A percentile compares a stretch with the other conserved stretches of the same genome.
phyloP scores from a whole-genome alignment of 2,329 filamentous ascomycete genomes.

The Aspergillus tubingensis region DNA sequence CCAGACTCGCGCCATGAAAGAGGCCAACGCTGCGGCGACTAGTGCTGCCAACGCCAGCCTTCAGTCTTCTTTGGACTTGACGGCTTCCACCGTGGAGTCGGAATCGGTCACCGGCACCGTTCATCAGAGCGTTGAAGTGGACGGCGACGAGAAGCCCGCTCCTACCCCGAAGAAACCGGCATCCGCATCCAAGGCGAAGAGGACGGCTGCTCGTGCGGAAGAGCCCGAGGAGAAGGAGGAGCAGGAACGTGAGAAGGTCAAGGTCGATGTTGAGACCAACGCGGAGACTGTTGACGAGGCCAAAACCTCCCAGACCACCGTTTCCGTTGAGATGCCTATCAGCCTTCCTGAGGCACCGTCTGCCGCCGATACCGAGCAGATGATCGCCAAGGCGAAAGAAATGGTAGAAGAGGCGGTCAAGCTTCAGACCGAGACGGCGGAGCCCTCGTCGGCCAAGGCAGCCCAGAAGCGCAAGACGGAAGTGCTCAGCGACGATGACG shows the following conservation, averaged over 20 bases:
- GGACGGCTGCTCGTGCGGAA: constrained; percentile 19
- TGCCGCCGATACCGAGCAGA: constrained; percentile 74
- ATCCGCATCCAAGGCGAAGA: constrained; percentile 22
- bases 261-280: constrained; percentile 69
- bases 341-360: constrained; percentile 67
- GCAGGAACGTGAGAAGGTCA: constrained; percentile 54
- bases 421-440: constrained; percentile 42
- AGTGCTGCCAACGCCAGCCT: constrained; percentile 51
- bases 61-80: constrained; percentile 51
- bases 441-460: constrained; percentile 35
- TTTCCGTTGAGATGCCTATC: constrained; percentile 74
- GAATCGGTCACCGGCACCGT: constrained; percentile 28
- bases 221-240: constrained; percentile 29
- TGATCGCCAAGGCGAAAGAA: constrained; percentile 82
- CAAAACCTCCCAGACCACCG: constrained; percentile 70
- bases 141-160: constrained; percentile 29
- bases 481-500: constrained; percentile 60
- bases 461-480: constrained; percentile 72
- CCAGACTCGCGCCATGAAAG: constrained; percentile 51
- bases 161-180: constrained; percentile 27
- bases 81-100: constrained; percentile 34
- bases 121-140: constrained; percentile 32
- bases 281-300: constrained; percentile 57
- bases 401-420: constrained; percentile 77
- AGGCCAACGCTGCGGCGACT: constrained; percentile 51